Conservation (phyloP, 2,329 filamentous ascomycete species). For the Cytospora paraplurivora region DNA sequence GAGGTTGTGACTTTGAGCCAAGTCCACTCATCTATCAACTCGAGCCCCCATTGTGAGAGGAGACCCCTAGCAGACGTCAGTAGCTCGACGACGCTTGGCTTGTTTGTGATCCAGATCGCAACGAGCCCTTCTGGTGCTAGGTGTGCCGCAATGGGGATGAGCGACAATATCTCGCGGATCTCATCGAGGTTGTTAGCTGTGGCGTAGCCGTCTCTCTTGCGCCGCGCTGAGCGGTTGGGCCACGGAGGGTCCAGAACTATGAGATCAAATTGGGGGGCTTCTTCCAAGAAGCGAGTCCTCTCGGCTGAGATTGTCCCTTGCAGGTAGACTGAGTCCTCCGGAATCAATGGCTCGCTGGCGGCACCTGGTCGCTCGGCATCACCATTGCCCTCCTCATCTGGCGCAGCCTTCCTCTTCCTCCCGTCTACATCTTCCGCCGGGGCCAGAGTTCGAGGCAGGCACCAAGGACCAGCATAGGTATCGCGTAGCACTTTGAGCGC, state of each 20-base stretch:
- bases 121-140: constrained; percentile 60
- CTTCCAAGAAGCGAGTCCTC: constrained; percentile 44
- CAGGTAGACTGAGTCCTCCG: constrained; percentile 48
- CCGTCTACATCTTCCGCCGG: not conserved
- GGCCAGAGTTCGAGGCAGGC: constrained; percentile 44
- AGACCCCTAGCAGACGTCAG: constrained; percentile 51
- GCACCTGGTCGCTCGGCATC: constrained; percentile 24
- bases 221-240: constrained; percentile 74
- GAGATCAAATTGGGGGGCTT: constrained; percentile 62
- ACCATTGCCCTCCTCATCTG: constrained; percentile 14
- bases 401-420: constrained; percentile 22
- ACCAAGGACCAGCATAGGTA: constrained; percentile 48
- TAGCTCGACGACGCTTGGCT: constrained; percentile 58
- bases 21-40: constrained; percentile 69
- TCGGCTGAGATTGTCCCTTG: constrained; percentile 50
- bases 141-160: constrained; percentile 58
- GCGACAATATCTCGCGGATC: constrained; percentile 52
- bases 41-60: constrained; percentile 68
- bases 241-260: constrained; percentile 78
- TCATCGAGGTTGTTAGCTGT: constrained; percentile 50
- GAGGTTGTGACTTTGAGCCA: constrained; percentile 73
- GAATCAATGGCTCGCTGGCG: constrained; percentile 39
- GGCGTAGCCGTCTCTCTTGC: constrained; percentile 54
- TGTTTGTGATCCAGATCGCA: constrained; percentile 80
- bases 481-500: constrained; percentile 45